These are phyloP conservation scores for Lecanicillium sp. DNA, from an alignment of 2,329 filamentous ascomycete genomes.

Conservation along the genomic window DNA sequence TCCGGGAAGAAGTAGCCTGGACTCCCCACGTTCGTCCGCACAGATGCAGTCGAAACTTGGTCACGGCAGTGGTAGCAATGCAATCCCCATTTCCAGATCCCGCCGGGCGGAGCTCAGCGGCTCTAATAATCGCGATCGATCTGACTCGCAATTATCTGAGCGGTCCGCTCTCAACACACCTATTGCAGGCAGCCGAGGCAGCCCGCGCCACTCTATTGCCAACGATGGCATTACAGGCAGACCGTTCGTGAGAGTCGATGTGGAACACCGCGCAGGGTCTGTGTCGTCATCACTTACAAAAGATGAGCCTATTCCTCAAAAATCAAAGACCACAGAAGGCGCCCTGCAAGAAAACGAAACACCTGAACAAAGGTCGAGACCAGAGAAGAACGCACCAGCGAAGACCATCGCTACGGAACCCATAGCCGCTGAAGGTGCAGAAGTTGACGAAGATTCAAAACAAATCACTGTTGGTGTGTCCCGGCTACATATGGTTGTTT, in stretches of 20 bases:
- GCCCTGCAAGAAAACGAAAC: too few species aligned
- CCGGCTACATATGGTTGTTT: conserved; percentile 78
- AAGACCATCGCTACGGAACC: too few species aligned
- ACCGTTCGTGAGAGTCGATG: conserved; percentile 43
- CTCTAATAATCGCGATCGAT: conserved; percentile 1
- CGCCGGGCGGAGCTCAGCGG: not conserved
- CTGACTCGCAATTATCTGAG: conserved; percentile 15
- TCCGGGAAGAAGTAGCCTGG: not conserved
- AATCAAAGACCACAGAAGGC: too few species aligned
- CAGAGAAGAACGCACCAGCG: too few species aligned
- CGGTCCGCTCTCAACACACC: not conserved
- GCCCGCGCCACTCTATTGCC: conserved; percentile 15
- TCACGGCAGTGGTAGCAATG: too few species aligned
- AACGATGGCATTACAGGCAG: conserved; percentile 48
- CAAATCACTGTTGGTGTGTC: conserved; percentile 82
- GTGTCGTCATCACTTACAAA: conserved; percentile 18
- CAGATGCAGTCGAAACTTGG: too few species aligned
- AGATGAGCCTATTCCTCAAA: not conserved
- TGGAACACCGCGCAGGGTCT: conserved; percentile 22
- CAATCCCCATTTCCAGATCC: too few species aligned
- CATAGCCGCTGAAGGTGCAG: too few species aligned
- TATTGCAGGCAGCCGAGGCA: too few species aligned
- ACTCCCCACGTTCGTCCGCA: too few species aligned
- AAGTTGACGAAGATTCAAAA: conserved; percentile 12
- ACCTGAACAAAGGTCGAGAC: conserved; percentile 2